Conservation (phyloP, 495 filamentous ascomycete genomes). For the Arthonia radiata region DNA sequence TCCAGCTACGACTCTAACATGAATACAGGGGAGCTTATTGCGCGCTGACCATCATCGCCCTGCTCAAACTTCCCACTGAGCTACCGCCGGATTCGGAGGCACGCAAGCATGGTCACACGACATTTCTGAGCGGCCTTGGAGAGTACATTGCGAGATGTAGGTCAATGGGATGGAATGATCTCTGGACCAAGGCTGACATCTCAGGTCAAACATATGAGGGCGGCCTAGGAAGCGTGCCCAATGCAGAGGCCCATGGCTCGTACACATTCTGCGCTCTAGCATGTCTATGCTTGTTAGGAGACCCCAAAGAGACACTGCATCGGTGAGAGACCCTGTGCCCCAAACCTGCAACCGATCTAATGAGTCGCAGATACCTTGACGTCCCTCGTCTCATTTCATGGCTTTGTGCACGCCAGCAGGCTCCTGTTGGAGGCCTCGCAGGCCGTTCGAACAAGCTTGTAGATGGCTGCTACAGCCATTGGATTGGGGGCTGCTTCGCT, state of each 20-base stretch:
- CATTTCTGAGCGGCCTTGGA: constrained; percentile 40
- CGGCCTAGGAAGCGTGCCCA: constrained; percentile 61
- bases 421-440: constrained; percentile 73
- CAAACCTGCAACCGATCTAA: constrained; percentile 5
- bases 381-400: constrained; percentile 54
- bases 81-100: constrained; percentile 37
- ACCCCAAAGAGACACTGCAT: constrained; percentile 43
- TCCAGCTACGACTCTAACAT: constrained; percentile 3
- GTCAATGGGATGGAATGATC: constrained; percentile 8
- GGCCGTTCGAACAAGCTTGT: constrained; percentile 96
- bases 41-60: constrained; percentile 52
- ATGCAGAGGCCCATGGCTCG: constrained; percentile 78
- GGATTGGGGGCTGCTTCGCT: constrained; percentile 88
- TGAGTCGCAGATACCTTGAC: constrained; percentile 49
- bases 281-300: constrained; percentile 56
- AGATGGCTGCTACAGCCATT: constrained; percentile 93
- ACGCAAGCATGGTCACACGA: constrained; percentile 18
- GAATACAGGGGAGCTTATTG: constrained; percentile 59
- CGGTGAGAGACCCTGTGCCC: constrained; percentile 20
- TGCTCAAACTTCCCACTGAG: constrained; percentile 61
- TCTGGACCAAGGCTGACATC: constrained; percentile 2
- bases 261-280: constrained; percentile 91
- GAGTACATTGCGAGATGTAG: constrained; percentile 67
- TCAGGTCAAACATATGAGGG: constrained; percentile 84
- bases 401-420: constrained; percentile 72